Evolutionary conservation across 2,329 filamentous ascomycete species (phyloP).

Genomic region (Hymenoscyphus repandus): DNA sequence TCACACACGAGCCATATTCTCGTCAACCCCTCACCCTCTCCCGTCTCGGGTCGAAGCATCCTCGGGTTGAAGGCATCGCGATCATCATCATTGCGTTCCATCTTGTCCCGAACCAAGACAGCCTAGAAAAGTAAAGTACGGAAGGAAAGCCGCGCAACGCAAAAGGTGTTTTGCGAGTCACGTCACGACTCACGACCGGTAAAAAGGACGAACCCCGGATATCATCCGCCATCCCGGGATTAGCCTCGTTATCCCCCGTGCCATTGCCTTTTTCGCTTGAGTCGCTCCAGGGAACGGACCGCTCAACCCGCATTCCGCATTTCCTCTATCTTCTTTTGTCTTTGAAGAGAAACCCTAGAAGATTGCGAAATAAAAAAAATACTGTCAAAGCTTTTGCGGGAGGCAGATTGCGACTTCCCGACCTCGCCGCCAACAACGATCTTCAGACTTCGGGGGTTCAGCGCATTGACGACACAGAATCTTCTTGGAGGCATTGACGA

Average conservation of each 20-base stretch:
- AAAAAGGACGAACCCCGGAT: background rate
- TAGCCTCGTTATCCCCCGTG: background rate
- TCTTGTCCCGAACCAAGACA: too few species aligned
- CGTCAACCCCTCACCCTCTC: background rate
- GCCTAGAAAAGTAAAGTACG: too few species aligned
- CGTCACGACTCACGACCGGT: background rate
- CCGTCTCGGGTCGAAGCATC: background rate
- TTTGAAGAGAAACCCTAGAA: too few species aligned
- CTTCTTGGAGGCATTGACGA: conserved; percentile 4
- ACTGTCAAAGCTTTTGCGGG: too few species aligned
- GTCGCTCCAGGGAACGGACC: conserved; percentile 12
- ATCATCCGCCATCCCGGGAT: background rate
- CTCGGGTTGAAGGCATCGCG: too few species aligned
- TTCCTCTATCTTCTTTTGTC: too few species aligned
- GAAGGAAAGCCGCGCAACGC: background rate
- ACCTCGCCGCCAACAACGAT: too few species aligned
- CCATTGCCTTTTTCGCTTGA: conserved; percentile 8
- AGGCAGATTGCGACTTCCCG: too few species aligned
- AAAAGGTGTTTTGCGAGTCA: too few species aligned
- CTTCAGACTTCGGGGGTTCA: too few species aligned
- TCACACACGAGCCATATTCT: background rate
- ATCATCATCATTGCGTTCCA: background rate
- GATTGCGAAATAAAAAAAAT: too few species aligned
- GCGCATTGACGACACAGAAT: background rate
- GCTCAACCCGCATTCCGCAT: background rate